Conservation (phyloP, 2,329 filamentous ascomycete genomes). For the Stagonosporopsis tanaceti region DNA sequence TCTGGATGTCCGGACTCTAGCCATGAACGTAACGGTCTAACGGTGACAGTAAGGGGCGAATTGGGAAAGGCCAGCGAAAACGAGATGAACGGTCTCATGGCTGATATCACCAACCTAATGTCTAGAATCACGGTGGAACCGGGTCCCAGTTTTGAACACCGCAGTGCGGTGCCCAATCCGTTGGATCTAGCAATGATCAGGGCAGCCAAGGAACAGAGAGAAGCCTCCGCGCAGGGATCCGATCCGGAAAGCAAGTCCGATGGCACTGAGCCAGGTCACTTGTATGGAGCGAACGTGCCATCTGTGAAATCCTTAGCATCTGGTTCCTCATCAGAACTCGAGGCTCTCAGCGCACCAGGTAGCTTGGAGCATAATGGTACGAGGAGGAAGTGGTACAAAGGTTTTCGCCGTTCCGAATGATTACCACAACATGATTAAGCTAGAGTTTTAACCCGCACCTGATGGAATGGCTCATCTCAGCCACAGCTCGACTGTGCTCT, state of each 20-base stretch:
- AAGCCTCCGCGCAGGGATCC: background rate
- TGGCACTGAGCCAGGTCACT: background rate
- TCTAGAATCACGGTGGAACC: background rate
- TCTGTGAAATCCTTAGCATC: conserved; percentile 10
- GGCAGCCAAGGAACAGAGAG: background rate
- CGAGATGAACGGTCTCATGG: background rate
- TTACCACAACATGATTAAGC: background rate
- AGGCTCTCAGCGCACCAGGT: conserved; percentile 3
- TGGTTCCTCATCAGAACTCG: conserved; percentile 5
- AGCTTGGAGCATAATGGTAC: conserved; percentile 15
- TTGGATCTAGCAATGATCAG: conserved; percentile 5
- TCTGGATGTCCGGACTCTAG: background rate
- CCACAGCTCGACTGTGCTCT: background rate
- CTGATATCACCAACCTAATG: background rate
- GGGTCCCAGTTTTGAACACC: background rate
- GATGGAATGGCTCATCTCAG: background rate
- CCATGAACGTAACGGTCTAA: background rate
- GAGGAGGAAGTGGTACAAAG: conserved; percentile 24
- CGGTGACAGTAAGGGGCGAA: background rate
- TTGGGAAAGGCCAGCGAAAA: background rate
- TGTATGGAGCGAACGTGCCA: background rate
- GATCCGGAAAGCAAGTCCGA: background rate
- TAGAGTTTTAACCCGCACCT: too few species aligned
- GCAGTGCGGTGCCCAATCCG: conserved; percentile 11
- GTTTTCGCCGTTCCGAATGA: conserved; percentile 11